These are phyloP conservation scores for Coemansia nantahalensis DNA, from an alignment of 192 early-diverging fungal species.

Conservation along the genomic window DNA sequence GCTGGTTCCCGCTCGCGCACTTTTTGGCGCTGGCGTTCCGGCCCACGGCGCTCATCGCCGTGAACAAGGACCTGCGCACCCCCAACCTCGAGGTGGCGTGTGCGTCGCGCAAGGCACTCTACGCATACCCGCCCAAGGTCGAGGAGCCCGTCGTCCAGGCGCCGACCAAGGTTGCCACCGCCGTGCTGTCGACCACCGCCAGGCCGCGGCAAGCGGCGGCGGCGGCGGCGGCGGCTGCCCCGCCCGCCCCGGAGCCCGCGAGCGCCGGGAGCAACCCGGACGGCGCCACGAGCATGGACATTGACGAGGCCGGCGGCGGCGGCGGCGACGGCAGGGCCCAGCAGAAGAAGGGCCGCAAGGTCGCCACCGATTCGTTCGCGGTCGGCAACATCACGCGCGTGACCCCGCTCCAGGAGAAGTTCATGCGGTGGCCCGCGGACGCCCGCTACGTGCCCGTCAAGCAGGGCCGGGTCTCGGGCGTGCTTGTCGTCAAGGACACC, in stretches of 20 bases:
- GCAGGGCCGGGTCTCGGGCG: conserved; percentile 70
- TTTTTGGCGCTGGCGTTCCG: conserved; percentile 93
- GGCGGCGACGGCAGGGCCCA: conserved; percentile 12
- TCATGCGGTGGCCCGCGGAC: conserved; percentile 81
- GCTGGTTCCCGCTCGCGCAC: conserved; percentile 98
- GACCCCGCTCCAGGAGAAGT: conserved; percentile 82
- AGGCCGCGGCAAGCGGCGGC: conserved; percentile 84
- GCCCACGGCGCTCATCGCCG: conserved; percentile 93
- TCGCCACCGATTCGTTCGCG: conserved; percentile 73
- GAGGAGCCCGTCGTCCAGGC: conserved; percentile 63
- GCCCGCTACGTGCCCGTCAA: conserved; percentile 90
- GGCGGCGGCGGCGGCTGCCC: neutral
- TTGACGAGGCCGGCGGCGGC: conserved; percentile 20
- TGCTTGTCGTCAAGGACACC: conserved; percentile 81
- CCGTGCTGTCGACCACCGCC: conserved; percentile 93
- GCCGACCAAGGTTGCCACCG: conserved; percentile 74
- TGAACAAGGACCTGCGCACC: conserved; percentile 82
- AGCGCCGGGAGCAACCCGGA: conserved; percentile 3
- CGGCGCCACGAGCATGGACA: conserved; percentile 38
- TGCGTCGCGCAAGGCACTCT: conserved; percentile 84
- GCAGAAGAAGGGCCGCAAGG: conserved; percentile 47
- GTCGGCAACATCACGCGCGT: conserved; percentile 88
- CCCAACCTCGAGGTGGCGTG: conserved; percentile 85
- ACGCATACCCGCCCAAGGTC: conserved; percentile 87
- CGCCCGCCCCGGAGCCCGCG: conserved; percentile 2